A percentile compares a stretch with the other conserved stretches of the same genome.
These are phyloP conservation scores for Coprinopsis marcescibilis DNA, from an alignment of 768 basidiomycete genomes.

Conservation along the genomic window DNA sequence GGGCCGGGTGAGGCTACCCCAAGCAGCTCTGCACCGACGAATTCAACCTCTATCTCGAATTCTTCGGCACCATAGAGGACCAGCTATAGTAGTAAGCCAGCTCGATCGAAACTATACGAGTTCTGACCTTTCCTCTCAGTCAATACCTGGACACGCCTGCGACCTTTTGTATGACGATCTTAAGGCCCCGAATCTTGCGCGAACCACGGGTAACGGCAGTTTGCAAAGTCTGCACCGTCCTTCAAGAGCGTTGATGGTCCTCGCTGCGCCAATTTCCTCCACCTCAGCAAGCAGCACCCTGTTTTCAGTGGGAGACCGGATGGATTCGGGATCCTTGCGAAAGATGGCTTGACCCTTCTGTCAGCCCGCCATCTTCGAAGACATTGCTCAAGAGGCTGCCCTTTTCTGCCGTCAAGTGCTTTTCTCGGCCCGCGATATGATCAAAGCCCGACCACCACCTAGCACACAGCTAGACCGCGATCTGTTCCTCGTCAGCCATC, in stretches of 20 bases:
- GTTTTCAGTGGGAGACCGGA: neutral
- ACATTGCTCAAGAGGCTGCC: slow-evolving; percentile 92
- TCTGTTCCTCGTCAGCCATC: slow-evolving; percentile 85
- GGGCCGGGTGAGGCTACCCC: slow-evolving; percentile 87
- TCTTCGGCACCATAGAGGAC: slow-evolving; percentile 84
- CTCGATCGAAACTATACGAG: slow-evolving; percentile 3
- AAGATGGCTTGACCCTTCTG: neutral
- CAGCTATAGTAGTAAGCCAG: slow-evolving; percentile 39
- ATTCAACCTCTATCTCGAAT: slow-evolving; percentile 76
- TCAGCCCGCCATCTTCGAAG: slow-evolving; percentile 92
- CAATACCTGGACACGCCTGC: slow-evolving; percentile 82
- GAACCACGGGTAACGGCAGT: slow-evolving; percentile 83
- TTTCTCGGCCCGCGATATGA: slow-evolving; percentile 59
- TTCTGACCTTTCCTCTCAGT: slow-evolving; percentile 33
- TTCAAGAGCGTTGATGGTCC: slow-evolving; percentile 95
- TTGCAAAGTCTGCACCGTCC: slow-evolving; percentile 93
- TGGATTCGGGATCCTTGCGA: slow-evolving; percentile 12
- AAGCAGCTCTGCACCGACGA: slow-evolving; percentile 90
- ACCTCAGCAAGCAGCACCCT: slow-evolving; percentile 12
- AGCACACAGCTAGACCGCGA: slow-evolving; percentile 60
- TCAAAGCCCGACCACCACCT: slow-evolving; percentile 46
- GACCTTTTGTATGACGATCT: slow-evolving; percentile 95
- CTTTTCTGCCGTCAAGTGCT: slow-evolving; percentile 78
- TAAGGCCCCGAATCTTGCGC: slow-evolving; percentile 90
- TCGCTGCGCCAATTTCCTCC: slow-evolving; percentile 51